Percentiles rank a stretch among this genome's conserved stretches.
Evolutionary conservation across 2,329 filamentous ascomycete species (phyloP).

Genomic region (Aspergillus awamori): DNA sequence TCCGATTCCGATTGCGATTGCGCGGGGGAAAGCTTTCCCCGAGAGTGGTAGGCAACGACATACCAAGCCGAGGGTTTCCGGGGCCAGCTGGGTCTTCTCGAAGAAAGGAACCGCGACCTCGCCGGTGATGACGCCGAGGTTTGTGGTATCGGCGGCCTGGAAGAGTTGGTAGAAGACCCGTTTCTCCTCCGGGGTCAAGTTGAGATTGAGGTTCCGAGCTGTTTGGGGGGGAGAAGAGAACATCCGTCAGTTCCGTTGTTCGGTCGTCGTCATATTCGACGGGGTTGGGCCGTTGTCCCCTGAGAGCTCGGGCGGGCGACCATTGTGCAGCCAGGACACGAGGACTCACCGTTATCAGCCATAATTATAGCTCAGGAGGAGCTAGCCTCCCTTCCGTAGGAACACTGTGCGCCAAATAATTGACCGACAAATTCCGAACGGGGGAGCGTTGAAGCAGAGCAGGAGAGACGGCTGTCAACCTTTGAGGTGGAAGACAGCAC

Average conservation of each 20-base stretch:
- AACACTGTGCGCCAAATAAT: slow-evolving; percentile 23
- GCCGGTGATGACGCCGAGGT: slow-evolving; percentile 89
- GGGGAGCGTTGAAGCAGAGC: slow-evolving; percentile 16
- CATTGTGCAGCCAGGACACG: slow-evolving; percentile 2
- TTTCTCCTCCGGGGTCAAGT: slow-evolving; percentile 89
- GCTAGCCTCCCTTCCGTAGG: slow-evolving; percentile 30
- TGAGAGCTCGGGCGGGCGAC: slow-evolving; percentile 21
- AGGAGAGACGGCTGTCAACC: slow-evolving; percentile 24
- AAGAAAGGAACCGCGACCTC: slow-evolving; percentile 98
- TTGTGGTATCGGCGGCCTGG: slow-evolving; percentile 86
- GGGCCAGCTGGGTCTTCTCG: slow-evolving; percentile 88
- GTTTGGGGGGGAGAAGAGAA: slow-evolving; percentile 17
- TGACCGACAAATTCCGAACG: slow-evolving; percentile 11
- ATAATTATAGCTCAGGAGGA: slow-evolving; percentile 35
- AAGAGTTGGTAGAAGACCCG: slow-evolving; percentile 92
- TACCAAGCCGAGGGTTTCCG: slow-evolving; percentile 84
- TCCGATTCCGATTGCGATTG: not conserved
- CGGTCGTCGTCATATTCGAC: slow-evolving; percentile 14
- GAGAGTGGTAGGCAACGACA: slow-evolving; percentile 35
- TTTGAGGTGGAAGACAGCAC: slow-evolving; percentile 27
- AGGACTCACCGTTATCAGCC: slow-evolving; percentile 38
- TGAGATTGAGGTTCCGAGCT: slow-evolving; percentile 66
- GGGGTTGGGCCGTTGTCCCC: slow-evolving; percentile 29
- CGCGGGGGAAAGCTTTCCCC: not conserved
- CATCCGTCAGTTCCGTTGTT: slow-evolving; percentile 31